These are phyloP conservation scores for Scheffersomyces lignosus DNA, from an alignment of 805 yeast species.

Conservation along the genomic window DNA sequence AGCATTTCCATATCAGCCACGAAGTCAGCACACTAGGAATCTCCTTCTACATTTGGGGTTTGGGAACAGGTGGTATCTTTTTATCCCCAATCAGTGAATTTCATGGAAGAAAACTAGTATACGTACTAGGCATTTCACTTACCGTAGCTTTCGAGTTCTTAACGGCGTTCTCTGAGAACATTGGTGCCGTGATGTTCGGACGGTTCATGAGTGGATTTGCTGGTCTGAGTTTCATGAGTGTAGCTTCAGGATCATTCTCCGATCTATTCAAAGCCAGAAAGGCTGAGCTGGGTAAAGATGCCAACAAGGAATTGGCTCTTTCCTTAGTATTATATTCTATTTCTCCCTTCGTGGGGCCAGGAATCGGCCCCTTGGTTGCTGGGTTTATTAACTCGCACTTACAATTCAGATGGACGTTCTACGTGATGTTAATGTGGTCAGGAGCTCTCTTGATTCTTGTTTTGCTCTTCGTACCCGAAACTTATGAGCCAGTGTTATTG, in stretches of 20 bases:
- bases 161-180: constrained; percentile 23
- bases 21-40: constrained; percentile 28
- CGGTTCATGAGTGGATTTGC: constrained; percentile 27
- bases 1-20: constrained; percentile 21
- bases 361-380: constrained; percentile 27
- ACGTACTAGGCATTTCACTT: constrained; percentile 30
- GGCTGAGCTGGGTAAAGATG: constrained; percentile 4
- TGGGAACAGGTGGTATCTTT: constrained; percentile 31
- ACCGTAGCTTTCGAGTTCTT: constrained; percentile 22
- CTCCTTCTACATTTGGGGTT: constrained; percentile 25
- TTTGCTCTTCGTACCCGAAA: constrained; percentile 25
- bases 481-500: constrained; percentile 27
- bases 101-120: constrained; percentile 57
- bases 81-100: constrained; percentile 64
- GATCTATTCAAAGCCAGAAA: constrained; percentile 19
- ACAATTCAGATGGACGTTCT: constrained; percentile 26
- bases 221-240: constrained; percentile 28
- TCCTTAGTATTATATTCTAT: constrained; percentile 27
- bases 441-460: constrained; percentile 17
- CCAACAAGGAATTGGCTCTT: constrained; percentile 18
- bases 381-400: constrained; percentile 24
- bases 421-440: constrained; percentile 25
- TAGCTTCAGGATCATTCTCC: constrained; percentile 29
- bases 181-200: constrained; percentile 28
- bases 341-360: constrained; percentile 32